phyloP scores from a whole-genome alignment of 352 stramenopile genomes.

The Globisporangium uncinulatum region DNA sequence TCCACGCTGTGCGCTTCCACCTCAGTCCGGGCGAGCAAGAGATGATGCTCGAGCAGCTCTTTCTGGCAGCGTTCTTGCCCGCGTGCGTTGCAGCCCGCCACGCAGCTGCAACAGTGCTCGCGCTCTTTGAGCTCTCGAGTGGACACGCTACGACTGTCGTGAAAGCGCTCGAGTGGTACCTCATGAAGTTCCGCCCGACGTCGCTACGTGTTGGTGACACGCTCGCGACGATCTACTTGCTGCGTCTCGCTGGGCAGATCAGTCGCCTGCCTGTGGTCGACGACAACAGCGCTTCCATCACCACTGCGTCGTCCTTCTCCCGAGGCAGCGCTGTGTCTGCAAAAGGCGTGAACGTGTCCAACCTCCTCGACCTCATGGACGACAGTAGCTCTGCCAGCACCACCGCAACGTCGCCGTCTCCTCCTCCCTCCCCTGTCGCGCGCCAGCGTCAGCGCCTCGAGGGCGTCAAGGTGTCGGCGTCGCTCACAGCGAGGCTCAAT shows the following conservation, averaged over 20 bases:
- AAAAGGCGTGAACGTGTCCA: slow-evolving; percentile 11
- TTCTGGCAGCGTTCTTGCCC: slow-evolving; percentile 50
- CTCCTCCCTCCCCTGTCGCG: slow-evolving; percentile 23
- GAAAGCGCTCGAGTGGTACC: slow-evolving; percentile 42
- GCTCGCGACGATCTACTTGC: slow-evolving; percentile 59
- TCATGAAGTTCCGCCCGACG: slow-evolving; percentile 36
- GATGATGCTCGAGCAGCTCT: slow-evolving; percentile 41
- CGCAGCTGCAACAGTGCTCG: slow-evolving; percentile 44
- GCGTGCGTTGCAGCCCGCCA: slow-evolving; percentile 44
- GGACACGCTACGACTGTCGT: slow-evolving; percentile 31
- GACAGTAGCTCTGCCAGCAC: slow-evolving; percentile 11
- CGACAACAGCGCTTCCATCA: background rate
- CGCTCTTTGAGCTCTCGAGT: slow-evolving; percentile 40
- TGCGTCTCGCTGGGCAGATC: slow-evolving; percentile 55
- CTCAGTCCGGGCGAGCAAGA: slow-evolving; percentile 21
- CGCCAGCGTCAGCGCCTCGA: slow-evolving; percentile 31
- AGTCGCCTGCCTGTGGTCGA: slow-evolving; percentile 31
- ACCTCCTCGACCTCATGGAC: slow-evolving; percentile 53
- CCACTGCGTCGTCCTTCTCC: background rate
- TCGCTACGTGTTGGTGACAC: slow-evolving; percentile 50
- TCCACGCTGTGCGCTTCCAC: slow-evolving; percentile 60
- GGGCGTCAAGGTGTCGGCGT: slow-evolving; percentile 32
- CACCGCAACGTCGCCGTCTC: slow-evolving; percentile 12
- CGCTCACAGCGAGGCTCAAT: slow-evolving; percentile 33
- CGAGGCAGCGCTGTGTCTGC: background rate